Conservation (phyloP, 441 rosid genomes). For the Gossypium trilobum region DNA sequence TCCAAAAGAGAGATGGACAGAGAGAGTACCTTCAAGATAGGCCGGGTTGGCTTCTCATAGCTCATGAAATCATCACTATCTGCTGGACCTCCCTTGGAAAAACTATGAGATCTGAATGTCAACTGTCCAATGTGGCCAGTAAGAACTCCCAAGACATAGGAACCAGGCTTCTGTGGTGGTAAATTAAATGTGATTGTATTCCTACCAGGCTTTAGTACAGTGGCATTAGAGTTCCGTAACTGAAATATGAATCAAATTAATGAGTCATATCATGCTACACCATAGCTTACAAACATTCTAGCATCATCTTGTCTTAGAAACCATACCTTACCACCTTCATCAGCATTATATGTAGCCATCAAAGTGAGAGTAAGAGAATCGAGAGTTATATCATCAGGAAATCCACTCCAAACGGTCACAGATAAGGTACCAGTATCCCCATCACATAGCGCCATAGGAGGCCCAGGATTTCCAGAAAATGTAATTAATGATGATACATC, state of each 20-base stretch:
- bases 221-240: constrained; percentile 66
- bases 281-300: neutral
- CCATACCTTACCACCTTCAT: constrained; percentile 81
- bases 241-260: constrained; percentile 33
- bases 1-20: neutral
- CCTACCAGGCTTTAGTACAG: constrained; percentile 62
- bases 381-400: constrained; percentile 91
- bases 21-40: constrained; percentile 71
- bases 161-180: constrained; percentile 91
- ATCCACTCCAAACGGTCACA: constrained; percentile 94
- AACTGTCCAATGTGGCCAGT: constrained; percentile 91
- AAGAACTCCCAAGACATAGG: constrained; percentile 88
- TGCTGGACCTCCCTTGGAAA: constrained; percentile 92
- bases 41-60: constrained; percentile 89
- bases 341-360: constrained; percentile 77
- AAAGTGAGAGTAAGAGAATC: constrained; percentile 83
- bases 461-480: constrained; percentile 87
- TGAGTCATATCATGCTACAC: constrained; percentile 15
- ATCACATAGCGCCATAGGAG: constrained; percentile 82
- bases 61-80: constrained; percentile 97
- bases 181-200: constrained; percentile 59
- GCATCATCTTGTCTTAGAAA: constrained; percentile 14
- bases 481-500: constrained; percentile 90
- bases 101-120: constrained; percentile 93
- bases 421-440: constrained; percentile 90